Base-by-base conservation (phyloP, 2,329 filamentous ascomycete genomes). In the Aspergillus phoenicis region DNA sequence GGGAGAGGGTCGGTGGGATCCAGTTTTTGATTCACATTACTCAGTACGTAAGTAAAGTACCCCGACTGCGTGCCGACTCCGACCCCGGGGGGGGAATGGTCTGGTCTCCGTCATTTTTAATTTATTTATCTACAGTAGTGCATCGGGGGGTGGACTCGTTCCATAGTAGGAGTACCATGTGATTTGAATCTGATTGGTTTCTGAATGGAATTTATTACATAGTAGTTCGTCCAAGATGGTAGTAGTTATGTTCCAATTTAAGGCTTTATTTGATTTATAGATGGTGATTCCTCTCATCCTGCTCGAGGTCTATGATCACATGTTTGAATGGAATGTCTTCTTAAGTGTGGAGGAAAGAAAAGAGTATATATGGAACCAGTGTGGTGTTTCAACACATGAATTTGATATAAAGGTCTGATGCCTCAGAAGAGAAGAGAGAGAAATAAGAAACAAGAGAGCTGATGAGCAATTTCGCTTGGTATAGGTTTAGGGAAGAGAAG, bases 401-500 rank as follows among this genome's bases (percentile, higher is more conserved):
- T 17, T 17, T n/a, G 11, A 20, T 30, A 26, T 30, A 26, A 8
- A 49, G 47, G 47, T 17, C 26, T 36, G 26, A 22, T 17, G 26
- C 20, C 43, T 60, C 58, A 56, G 59, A 38, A 58, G 33, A 56
- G 57, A 62, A 58, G 58, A 64, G 58, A 68, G 66, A 70, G 65
- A 62, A 63, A 64, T 30, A 30, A 10, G 59, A 45, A 47, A 36
- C 47, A 48, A 62, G 63, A 28, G 61, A 58, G 54, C 64, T 61
- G 61, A 62, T 64, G 61, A 36, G 55, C 63, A 17, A 43, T 7
- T 41, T 41, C 52, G 52, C 52, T 43, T 39, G 33, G 17, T 45
- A 36, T 45, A 45, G 38, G 8, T 13, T 30, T 36, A 36, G 33
- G 33, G 39, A 6, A 17, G 26, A 55, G 52, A 55, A 45, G 52